Evolutionary conservation across 176 grass and related monocot species (phyloP), one percentile per base, ranked within the genome.

Genomic region (Eleusine indica): DNA sequence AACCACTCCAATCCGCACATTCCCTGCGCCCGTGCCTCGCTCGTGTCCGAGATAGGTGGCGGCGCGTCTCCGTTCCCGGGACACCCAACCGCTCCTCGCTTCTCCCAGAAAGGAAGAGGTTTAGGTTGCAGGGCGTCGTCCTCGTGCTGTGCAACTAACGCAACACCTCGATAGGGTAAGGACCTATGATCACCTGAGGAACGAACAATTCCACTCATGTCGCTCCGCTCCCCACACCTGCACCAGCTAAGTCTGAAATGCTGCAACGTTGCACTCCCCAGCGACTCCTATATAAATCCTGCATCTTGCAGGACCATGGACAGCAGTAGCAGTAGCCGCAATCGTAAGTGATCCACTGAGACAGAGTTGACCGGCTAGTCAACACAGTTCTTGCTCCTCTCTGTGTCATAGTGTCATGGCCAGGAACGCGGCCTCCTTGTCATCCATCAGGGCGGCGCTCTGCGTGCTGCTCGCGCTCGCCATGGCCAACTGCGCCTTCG

Each of bases 401-500:
- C 17, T 40, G 40, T 66, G 61, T 67, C 25, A 25, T 35, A 35
- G 32, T n/a, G 15, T 0, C 65, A 52, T 79, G 79, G 66, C 58
- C 37, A 57, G 47, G 77, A 76, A 83, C 54, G 62, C 68, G 48
- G 22, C 22, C 9, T 29, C n/a, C 22, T 47, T 60, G 64, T n/a
- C 57, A 13, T 16, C 52, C 65, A 11, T 88, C 51, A 91, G 70
- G 77, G 21, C 65, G 44, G 71, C 63, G 2, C 57, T 91, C 29
- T 86, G 8, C 63, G 10, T 97, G 21, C 17, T 84, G 70, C 21
- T 88, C 62, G 70, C 84, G 6, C 68, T 93, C 29, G 82, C 85
- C 0, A 47, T 60, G 46, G 18, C 64, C 15, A 84, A 37, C 48
- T 54, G 79, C 65, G 85, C 71, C 3, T 28, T 49, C 19, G 76